Percentiles rank a stretch among this genome's conserved stretches.
phyloP scores from a whole-genome alignment of 768 basidiomycete genomes.

The Mycena sanguinolenta region DNA sequence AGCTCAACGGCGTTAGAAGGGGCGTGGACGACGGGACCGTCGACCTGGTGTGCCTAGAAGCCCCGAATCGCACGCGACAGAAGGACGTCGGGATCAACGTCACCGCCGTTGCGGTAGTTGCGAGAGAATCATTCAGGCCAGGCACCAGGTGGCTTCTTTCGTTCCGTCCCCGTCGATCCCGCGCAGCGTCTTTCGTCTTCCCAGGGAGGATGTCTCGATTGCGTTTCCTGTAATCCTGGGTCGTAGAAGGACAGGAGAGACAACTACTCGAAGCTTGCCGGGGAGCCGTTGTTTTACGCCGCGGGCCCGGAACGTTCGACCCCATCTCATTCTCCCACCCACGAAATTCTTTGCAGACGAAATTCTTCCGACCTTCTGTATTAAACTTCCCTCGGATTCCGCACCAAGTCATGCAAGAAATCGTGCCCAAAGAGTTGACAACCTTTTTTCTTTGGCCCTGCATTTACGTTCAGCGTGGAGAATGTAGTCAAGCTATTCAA shows the following conservation, averaged over 20 bases:
- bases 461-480: slow-evolving; percentile 20
- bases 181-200: slow-evolving; percentile 63
- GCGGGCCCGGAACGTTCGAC: slow-evolving; percentile 7
- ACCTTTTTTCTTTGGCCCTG: background rate
- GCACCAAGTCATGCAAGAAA: slow-evolving; percentile 12
- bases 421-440: background rate
- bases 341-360: slow-evolving; percentile 12
- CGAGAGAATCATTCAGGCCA: slow-evolving; percentile 11
- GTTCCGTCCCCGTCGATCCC: slow-evolving; percentile 61
- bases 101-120: slow-evolving; percentile 19
- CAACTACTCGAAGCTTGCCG: background rate
- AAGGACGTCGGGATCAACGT: slow-evolving; percentile 32
- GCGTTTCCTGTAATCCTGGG: slow-evolving; percentile 77
- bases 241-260: background rate
- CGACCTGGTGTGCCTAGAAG: slow-evolving; percentile 93
- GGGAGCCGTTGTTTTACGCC: background rate
- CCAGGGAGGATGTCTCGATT: slow-evolving; percentile 76
- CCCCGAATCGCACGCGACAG: slow-evolving; percentile 44
- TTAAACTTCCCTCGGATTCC: slow-evolving; percentile 25
- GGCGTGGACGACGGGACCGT: slow-evolving; percentile 98
- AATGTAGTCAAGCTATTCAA: slow-evolving; percentile 11
- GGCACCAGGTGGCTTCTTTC: slow-evolving; percentile 13
- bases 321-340: background rate
- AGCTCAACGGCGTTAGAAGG: slow-evolving; percentile 86
- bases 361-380: slow-evolving; percentile 20